phyloP scores from a whole-genome alignment of 164 flowering plant species.

The Annona squamosa region DNA sequence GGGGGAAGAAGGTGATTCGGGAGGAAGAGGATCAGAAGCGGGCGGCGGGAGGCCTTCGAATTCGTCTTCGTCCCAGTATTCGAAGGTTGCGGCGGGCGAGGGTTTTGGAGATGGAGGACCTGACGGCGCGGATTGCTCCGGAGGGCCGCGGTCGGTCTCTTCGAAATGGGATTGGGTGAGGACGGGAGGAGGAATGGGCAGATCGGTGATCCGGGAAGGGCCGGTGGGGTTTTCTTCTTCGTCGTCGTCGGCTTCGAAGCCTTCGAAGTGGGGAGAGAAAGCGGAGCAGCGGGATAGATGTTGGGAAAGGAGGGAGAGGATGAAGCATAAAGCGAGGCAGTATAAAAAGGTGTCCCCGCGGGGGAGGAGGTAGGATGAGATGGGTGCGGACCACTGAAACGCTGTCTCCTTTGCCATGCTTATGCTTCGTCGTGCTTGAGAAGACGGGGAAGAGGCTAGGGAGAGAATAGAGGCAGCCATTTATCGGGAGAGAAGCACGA shows the following conservation, averaged over 20 bases:
- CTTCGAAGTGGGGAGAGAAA: constrained; percentile 63
- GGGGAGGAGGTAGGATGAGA: constrained; percentile 13
- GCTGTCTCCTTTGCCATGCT: background rate
- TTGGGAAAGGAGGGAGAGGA: constrained; percentile 37
- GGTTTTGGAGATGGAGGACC: constrained; percentile 29
- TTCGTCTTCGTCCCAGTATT: constrained; percentile 96
- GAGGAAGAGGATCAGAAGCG: constrained; percentile 9
- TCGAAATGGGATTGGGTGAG: constrained; percentile 40
- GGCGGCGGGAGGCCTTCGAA: constrained; percentile 74
- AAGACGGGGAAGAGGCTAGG: background rate
- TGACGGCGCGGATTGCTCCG: constrained; percentile 17
- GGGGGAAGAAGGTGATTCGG: background rate
- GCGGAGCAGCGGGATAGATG: constrained; percentile 29
- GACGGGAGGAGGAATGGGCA: constrained; percentile 30
- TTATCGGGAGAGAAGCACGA: background rate
- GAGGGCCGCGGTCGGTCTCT: constrained; percentile 20
- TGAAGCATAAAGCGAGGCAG: constrained; percentile 32
- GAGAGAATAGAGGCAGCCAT: background rate
- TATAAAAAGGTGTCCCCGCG: constrained; percentile 29
- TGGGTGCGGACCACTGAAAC: background rate
- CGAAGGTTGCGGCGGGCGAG: constrained; percentile 30
- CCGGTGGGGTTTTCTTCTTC: constrained; percentile 30
- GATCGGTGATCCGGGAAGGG: constrained; percentile 12
- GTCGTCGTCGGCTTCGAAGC: constrained; percentile 59
- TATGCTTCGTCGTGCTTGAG: background rate